phyloP scores from a whole-genome alignment of 2,329 filamentous ascomycete genomes.

The Cryphonectria radicalis region DNA sequence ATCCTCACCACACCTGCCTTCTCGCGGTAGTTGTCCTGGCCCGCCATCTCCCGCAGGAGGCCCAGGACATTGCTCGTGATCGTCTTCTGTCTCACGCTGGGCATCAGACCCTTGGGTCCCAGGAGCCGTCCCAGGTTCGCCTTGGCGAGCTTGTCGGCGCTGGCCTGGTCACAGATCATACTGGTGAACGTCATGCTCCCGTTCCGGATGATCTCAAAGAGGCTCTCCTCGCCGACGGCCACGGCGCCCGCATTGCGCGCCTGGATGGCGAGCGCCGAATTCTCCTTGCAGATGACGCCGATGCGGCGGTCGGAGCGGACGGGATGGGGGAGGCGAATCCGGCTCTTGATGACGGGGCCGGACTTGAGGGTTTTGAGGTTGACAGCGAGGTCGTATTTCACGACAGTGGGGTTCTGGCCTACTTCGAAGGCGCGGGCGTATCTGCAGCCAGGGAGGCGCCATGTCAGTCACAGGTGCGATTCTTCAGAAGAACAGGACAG shows the following conservation, averaged over 20 bases:
- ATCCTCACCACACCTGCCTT: conserved; percentile 81
- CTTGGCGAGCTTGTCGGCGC: conserved; percentile 78
- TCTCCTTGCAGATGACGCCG: conserved; percentile 88
- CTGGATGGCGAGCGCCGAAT: conserved; percentile 72
- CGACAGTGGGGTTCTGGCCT: conserved; percentile 70
- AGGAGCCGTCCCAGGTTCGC: conserved; percentile 77
- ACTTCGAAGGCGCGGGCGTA: conserved; percentile 94
- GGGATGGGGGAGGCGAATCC: conserved; percentile 84
- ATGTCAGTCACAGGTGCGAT: not conserved
- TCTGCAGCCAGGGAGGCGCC: conserved; percentile 49
- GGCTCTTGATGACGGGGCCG: conserved; percentile 84
- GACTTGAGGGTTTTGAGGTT: conserved; percentile 83
- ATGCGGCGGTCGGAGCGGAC: conserved; percentile 88
- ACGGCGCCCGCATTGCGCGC: conserved; percentile 79
- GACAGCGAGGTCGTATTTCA: conserved; percentile 89
- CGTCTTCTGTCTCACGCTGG: conserved; percentile 83
- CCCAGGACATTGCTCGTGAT: conserved; percentile 79
- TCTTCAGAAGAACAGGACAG: no score
- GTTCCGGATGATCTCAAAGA: conserved; percentile 77
- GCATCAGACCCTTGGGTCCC: conserved; percentile 92
- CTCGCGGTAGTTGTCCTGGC: conserved; percentile 87
- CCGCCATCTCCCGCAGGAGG: conserved; percentile 81
- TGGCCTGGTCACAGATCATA: conserved; percentile 82
- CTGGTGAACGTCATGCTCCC: conserved; percentile 87
- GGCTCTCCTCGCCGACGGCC: conserved; percentile 80